phyloP scores from a whole-genome alignment of 108 stramenopile genomes.

The Parietichytrium sp. region DNA sequence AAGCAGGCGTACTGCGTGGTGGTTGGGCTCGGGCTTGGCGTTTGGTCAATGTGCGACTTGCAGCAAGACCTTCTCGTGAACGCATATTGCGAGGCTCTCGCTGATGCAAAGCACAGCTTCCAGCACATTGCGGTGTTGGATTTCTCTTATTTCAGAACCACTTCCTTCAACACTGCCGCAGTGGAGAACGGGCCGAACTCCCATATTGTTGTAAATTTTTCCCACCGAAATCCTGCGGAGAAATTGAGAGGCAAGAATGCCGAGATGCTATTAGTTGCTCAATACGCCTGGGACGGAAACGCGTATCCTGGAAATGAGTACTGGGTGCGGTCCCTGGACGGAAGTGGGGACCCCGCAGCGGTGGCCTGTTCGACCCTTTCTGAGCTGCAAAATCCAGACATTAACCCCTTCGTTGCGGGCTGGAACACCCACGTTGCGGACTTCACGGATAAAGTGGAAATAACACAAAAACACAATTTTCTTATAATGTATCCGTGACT shows the following conservation, averaged over 20 bases:
- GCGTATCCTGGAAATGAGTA: slow-evolving; percentile 11
- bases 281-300: background rate
- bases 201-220: background rate
- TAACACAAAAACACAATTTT: too few species aligned
- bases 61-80: background rate
- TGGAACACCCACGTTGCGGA: too few species aligned
- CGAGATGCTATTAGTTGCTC: background rate
- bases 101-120: background rate
- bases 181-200: background rate
- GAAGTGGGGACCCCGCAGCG: slow-evolving; percentile 8
- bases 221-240: background rate
- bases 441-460: too few species aligned
- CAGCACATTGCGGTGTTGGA: background rate
- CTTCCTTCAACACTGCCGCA: background rate
- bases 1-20: background rate
- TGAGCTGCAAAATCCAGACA: background rate
- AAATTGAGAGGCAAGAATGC: background rate
- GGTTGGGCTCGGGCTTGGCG: slow-evolving; percentile 10
- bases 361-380: slow-evolving; percentile 12
- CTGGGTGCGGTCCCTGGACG: background rate
- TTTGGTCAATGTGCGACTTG: background rate
- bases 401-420: background rate
- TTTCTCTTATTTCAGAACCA: slow-evolving; percentile 12
- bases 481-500: too few species aligned
- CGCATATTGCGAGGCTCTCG: background rate